These are phyloP conservation scores for Paracorniculantispora psalliotae DNA, from an alignment of 2,329 filamentous ascomycete species.

Conservation along the genomic window DNA sequence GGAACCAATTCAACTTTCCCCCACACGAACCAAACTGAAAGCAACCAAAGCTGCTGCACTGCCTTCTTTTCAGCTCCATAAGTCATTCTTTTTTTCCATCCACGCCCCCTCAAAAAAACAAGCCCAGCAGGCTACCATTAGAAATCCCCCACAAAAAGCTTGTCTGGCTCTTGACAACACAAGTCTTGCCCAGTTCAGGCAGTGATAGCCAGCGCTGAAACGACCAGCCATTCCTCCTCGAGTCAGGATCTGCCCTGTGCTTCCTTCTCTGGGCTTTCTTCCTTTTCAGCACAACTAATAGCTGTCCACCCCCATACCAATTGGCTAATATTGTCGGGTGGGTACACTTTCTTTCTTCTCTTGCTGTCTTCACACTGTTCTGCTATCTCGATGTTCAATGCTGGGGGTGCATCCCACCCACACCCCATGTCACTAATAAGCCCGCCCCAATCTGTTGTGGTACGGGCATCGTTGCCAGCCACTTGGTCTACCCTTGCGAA, in stretches of 20 bases:
- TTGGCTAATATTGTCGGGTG: no score
- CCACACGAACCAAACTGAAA: background rate
- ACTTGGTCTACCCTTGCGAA: background rate
- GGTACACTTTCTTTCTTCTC: background rate
- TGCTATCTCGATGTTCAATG: background rate
- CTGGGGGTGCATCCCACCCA: background rate
- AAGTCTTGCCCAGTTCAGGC: slow-evolving; percentile 21
- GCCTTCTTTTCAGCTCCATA: no score
- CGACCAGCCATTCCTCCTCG: slow-evolving; percentile 20
- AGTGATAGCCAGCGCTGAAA: slow-evolving; percentile 32
- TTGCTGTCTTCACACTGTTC: background rate
- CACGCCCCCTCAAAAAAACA: background rate
- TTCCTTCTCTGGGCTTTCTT: slow-evolving; percentile 3
- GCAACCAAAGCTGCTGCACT: background rate
- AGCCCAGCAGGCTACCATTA: background rate
- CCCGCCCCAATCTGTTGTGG: background rate
- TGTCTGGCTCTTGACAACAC: slow-evolving; percentile 33
- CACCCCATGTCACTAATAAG: background rate
- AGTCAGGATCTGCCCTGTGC: slow-evolving; percentile 12
- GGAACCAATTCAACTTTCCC: no score
- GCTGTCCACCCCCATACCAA: background rate
- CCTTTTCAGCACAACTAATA: background rate
- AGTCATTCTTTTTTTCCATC: no score
- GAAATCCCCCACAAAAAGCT: slow-evolving; percentile 26
- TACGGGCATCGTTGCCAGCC: background rate